These are phyloP conservation scores for Silene conica DNA, from an alignment of 148 eudicot species.

Conservation along the genomic window DNA sequence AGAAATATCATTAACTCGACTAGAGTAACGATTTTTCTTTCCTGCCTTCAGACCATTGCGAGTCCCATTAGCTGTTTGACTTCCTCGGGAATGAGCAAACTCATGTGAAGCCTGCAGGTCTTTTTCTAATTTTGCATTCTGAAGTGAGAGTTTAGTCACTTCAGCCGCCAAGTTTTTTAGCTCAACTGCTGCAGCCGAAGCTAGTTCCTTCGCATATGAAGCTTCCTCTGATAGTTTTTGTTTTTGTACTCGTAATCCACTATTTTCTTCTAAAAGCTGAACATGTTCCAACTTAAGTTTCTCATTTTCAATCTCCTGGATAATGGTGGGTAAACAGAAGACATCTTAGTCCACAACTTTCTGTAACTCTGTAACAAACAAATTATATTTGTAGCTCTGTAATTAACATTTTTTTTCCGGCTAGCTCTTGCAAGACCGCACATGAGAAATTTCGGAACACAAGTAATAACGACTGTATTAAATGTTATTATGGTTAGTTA, in stretches of 20 bases:
- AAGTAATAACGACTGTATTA: background rate
- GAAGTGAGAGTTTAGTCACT: slow-evolving; percentile 78
- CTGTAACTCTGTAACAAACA: background rate
- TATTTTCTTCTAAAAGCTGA: slow-evolving; percentile 68
- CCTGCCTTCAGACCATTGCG: slow-evolving; percentile 56
- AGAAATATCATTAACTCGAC: slow-evolving; percentile 51
- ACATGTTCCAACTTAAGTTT: slow-evolving; percentile 68
- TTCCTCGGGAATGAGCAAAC: slow-evolving; percentile 39
- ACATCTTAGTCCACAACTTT: background rate
- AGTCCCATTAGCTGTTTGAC: slow-evolving; percentile 43
- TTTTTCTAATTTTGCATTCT: slow-evolving; percentile 78
- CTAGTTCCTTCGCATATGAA: slow-evolving; percentile 93
- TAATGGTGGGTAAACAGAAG: slow-evolving; percentile 4
- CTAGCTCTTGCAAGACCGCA: background rate
- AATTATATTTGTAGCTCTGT: background rate
- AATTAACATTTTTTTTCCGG: background rate
- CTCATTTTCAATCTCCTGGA: slow-evolving; percentile 84
- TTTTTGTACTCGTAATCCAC: slow-evolving; percentile 83
- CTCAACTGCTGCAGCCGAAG: slow-evolving; percentile 97
- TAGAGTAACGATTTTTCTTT: slow-evolving; percentile 54
- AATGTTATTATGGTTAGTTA: background rate
- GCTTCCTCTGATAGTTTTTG: slow-evolving; percentile 92
- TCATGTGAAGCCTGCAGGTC: slow-evolving; percentile 73
- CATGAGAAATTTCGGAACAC: background rate
- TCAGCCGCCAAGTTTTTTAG: slow-evolving; percentile 93